Base-by-base conservation (phyloP, 768 basidiomycete genomes). In the Russula earlei region DNA sequence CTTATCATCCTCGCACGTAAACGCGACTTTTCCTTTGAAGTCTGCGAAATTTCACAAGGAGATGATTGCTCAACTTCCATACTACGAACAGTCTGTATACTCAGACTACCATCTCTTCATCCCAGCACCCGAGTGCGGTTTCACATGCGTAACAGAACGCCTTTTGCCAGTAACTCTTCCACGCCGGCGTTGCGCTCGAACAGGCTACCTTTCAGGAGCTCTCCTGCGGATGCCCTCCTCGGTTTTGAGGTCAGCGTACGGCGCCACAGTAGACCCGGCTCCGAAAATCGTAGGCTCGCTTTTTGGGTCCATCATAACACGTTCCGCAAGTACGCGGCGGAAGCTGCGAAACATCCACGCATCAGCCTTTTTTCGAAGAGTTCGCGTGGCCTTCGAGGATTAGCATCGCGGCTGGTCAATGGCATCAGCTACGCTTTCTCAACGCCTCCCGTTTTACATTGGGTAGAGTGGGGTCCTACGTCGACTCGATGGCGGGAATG, bases 401-500 rank as follows among this genome's bases (percentile, higher is more conserved):
- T 58, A 4, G 36, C 47, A 4, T 54, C 46, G 22, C 46, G 47
- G 22, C 27, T 58, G 20, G 46, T 37, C 17, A 44, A 37, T 22
- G 40, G 46, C 17, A 51, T 54, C 11, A 17, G 50, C 12, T 27
- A 44, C 15, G 8, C 47, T 6, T 49, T 58, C 6, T 3, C 25
- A 3, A 20, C n/a, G 9, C 10, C 46, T n/a, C 27, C 56, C 41
- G 56, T 54, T n/a, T 24, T 41, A n/a, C 41, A 31, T 4, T 58
- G 57, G 57, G 8, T 25, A 14, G 47, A 54, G 19, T 58, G 57
- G 57, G 57, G 57, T 14, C 57, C 57, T 14, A 15, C 38, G 19
- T 54, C 57, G 20, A 58, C 57, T 2, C 57, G 57, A 25, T 58
- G 57, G 57, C 34, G 46, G 5, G 57, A 58, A 24, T 44, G 41